Base-by-base conservation (phyloP, 2,329 filamentous ascomycete species). In the Exophiala viscosa region DNA sequence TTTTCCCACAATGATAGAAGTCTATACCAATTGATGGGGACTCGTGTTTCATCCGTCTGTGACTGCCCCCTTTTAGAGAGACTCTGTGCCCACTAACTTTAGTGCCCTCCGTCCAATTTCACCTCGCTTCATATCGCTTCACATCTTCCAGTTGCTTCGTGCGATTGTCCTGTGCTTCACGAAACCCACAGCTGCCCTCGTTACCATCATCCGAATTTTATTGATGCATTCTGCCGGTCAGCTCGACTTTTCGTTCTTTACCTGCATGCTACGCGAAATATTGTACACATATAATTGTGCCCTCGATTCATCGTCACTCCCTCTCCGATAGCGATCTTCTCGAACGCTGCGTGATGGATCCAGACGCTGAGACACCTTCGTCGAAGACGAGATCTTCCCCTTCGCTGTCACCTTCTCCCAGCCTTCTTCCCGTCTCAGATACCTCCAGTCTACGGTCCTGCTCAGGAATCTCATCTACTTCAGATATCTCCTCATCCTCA, bases 401-500 rank as follows among this genome's bases (percentile, higher is more conserved):
- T n/a, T 60, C 61, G 32, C 54, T 55, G 34, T 58, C 55, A n/a
- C 38, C 54, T 41, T 60, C 59, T 42, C 60, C 60, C 43, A 55
- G 52, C 46, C 48, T 60, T 42, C 52, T 59, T 33, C 42, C 57
- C 11, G 54, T 51, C 14, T 55, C 55, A 36, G 50, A 55, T n/a
- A 45, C 54, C 20, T 46, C 52, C 32, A 53, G 45, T 23, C 40
- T 52, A 33, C 70, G 73, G 50, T 74, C 73, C 28, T 73, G 74
- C 58, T 75, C 73, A 32, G 72, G 71, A 51, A 64, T 73, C 20
- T 76, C 73, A 11, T 74, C 72, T 32, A 65, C 69, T 36, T 76
- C 74, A 14, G 70, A 69, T 31, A 69, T 69, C 23, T 76, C 61
- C n/a, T 70, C 70, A 15, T 72, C 70, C 33, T 76, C 74, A 23